Evolutionary conservation across 192 early-diverging fungal genomes (phyloP).

Genomic region (Coemansia sp.): DNA sequence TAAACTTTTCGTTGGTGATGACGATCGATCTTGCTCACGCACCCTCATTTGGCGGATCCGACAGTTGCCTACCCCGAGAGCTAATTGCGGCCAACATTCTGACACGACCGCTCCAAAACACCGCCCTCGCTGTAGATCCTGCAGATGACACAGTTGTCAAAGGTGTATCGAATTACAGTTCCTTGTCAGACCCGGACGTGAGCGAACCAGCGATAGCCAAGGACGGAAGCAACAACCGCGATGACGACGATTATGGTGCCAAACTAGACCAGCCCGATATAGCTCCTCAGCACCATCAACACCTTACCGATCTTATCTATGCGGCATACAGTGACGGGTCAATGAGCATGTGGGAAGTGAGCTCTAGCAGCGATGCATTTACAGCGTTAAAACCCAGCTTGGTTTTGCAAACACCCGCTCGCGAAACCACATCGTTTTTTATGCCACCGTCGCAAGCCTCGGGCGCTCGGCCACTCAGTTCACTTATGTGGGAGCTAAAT

Average conservation of each 20-base stretch:
- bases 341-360: conserved; percentile 29
- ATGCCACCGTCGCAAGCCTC: background rate
- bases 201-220: background rate
- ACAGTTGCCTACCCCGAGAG: background rate
- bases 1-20: conserved; percentile 15
- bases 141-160: background rate
- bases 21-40: conserved; percentile 6
- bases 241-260: background rate
- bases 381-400: background rate
- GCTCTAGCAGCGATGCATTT: background rate
- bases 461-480: background rate
- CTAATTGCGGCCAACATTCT: background rate
- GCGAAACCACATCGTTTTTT: background rate
- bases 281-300: background rate
- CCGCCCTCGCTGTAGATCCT: background rate
- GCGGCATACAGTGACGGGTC: conserved; percentile 41
- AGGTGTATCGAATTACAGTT: too few species aligned
- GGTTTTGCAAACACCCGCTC: conserved; percentile 11
- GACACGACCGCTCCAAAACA: background rate
- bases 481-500: background rate
- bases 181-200: too few species aligned
- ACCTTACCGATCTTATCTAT: conserved; percentile 6
- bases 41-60: background rate
- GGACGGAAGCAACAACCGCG: background rate
- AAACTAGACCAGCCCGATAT: too few species aligned